A percentile compares a stretch with the other conserved stretches of the same genome.
Evolutionary conservation across 1,284 basidiomycete genomes (phyloP).

Genomic region (Coriolopsis trogii): DNA sequence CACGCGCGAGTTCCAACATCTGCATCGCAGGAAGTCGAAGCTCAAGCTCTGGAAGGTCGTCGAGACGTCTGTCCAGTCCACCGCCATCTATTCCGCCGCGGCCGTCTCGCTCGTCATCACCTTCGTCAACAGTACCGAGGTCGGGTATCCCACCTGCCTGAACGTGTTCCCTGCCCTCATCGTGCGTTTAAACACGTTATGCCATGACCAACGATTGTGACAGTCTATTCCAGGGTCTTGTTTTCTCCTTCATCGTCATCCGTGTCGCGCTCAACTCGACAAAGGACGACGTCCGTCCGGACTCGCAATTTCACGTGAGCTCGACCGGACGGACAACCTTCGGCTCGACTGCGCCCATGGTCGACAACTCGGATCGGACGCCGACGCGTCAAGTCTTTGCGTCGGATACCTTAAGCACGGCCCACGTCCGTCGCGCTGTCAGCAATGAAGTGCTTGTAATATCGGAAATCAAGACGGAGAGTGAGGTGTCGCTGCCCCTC

Average conservation of each 20-base stretch:
- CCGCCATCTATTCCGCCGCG: conserved; percentile 13
- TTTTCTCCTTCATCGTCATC: conserved; percentile 13
- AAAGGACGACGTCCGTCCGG: conserved; percentile 1
- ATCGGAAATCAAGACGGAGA: background rate
- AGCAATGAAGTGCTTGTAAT: background rate
- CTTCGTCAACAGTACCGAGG: conserved; percentile 10
- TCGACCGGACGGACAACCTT: background rate
- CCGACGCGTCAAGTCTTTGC: background rate
- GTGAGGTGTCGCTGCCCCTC: background rate
- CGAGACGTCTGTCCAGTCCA: conserved; percentile 15
- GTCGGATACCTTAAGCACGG: background rate
- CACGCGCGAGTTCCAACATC: conserved; percentile 8
- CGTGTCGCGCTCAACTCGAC: conserved; percentile 5
- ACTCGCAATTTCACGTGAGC: conserved; percentile 5
- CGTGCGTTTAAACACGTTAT: background rate
- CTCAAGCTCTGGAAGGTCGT: conserved; percentile 14
- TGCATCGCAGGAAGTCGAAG: background rate
- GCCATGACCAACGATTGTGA: background rate
- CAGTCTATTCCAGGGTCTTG: too few relatives aligned
- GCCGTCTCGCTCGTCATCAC: conserved; percentile 12
- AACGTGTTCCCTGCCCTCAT: conserved; percentile 11
- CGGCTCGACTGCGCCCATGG: conserved; percentile 1
- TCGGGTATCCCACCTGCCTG: conserved; percentile 13
- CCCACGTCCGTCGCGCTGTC: background rate
- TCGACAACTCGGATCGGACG: background rate